These are phyloP conservation scores for Boletus albobrunnescens DNA, from an alignment of 1,284 basidiomycete species.

Conservation along the genomic window DNA sequence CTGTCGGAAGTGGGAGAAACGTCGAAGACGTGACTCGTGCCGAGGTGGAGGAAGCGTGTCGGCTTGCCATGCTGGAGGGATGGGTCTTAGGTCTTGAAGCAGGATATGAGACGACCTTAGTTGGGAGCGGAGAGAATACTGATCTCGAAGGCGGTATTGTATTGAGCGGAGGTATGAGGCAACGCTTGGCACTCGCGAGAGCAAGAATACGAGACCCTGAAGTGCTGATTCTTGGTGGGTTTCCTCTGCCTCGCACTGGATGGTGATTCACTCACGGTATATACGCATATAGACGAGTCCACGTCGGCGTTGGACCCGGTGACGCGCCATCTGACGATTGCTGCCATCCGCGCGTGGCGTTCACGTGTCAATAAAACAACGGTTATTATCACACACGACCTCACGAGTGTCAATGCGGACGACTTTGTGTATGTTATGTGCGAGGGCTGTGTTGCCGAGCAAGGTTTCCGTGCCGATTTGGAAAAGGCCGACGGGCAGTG, in stretches of 20 bases:
- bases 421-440: conserved; percentile 95
- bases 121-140: conserved; percentile 42
- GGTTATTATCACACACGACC: conserved; percentile 94
- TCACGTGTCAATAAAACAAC: conserved; percentile 72
- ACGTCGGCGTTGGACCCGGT: conserved; percentile 93
- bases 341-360: conserved; percentile 79
- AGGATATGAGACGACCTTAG: conserved; percentile 82
- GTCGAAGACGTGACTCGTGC: conserved; percentile 53
- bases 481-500: conserved; percentile 53
- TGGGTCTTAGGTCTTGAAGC: conserved; percentile 81
- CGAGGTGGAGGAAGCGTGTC: conserved; percentile 79
- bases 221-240: conserved; percentile 86
- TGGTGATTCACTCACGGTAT: conserved; percentile 5
- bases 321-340: conserved; percentile 83
- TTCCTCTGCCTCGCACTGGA: conserved; percentile 1
- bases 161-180: conserved; percentile 91
- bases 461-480: conserved; percentile 81
- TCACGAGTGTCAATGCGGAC: conserved; percentile 70
- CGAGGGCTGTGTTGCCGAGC: conserved; percentile 78
- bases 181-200: conserved; percentile 87
- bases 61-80: conserved; percentile 84
- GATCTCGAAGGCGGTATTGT: conserved; percentile 56
- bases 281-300: conserved; percentile 72
- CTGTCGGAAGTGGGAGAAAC: conserved; percentile 40
- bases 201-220: conserved; percentile 85